Base-by-base conservation (phyloP, 805 yeast genomes). In the Yueomyces sp. region DNA sequence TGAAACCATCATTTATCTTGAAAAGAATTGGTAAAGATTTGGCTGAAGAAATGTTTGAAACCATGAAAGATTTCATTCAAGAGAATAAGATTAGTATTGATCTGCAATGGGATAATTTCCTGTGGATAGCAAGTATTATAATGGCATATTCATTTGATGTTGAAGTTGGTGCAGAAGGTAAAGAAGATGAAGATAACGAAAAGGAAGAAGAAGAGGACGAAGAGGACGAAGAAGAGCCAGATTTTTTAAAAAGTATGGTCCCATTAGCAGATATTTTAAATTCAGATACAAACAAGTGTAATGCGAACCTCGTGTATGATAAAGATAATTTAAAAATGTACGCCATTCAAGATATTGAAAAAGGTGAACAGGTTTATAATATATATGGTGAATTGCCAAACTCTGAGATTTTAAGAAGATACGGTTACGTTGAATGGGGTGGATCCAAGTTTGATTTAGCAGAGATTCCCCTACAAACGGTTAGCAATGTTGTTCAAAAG, bases 141-240 rank as follows among this genome's bases (percentile, higher is more conserved):
- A 76, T 87, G 85, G 74, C 96, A 1, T 90, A 90, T 54, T 84
- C 95, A 0, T 90, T 92, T 62, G 98, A 92, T 58, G 83, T 85
- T 11, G 82, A 75, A 48, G 53, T 60, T 44, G 53, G 62, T 26
- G 60, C 57, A 34, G 49, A 54, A 26, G 56, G 59, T 11, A 65
- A 60, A 11, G 65, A 60, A 5, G 59, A 51, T 6, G 62, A 56
- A 3, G 67, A 58, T 2, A 54, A 53, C 1, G 64, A 56, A 4
- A 64, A 55, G 1, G 69, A 57, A 27, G 53, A 62, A 26, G 69
- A 57, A 27, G 67, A 57, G 36, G 69, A 64, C 31, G 66, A 61
- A 9, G 64, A 60, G 12, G 74, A 67, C 29, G 61, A 56, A 4
- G 60, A 57, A 6, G 60, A 46, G 3, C 66, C 61, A 44, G 63